Evolutionary conservation across 2,329 filamentous ascomycete species (phyloP).

Genomic region (Talaromyces sp.): DNA sequence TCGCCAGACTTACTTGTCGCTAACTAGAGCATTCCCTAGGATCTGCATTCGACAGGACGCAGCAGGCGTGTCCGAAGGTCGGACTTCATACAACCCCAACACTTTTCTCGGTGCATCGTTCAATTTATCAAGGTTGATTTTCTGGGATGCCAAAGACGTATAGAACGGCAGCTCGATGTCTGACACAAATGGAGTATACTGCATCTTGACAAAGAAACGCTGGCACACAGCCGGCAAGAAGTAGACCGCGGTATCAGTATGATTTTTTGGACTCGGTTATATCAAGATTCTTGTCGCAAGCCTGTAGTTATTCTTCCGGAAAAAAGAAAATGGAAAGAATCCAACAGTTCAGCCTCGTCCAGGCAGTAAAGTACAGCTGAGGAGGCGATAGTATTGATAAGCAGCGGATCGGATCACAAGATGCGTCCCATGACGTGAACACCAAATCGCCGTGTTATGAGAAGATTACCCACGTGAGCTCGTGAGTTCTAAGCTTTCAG

Average conservation of each 20-base stretch:
- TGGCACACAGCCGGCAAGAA: neutral
- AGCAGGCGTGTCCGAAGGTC: constrained; percentile 63
- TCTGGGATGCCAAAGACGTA: constrained; percentile 81
- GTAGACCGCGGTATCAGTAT: neutral
- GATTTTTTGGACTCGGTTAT: neutral
- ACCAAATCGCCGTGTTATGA: neutral
- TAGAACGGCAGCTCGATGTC: constrained; percentile 97
- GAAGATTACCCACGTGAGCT: neutral
- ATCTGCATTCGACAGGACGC: constrained; percentile 87
- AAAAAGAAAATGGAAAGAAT: neutral
- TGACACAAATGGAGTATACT: constrained; percentile 86
- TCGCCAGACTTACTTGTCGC: constrained; percentile 64
- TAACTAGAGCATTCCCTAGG: constrained; percentile 78
- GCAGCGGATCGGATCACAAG: neutral
- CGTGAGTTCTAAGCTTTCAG: neutral
- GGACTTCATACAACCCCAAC: constrained; percentile 84
- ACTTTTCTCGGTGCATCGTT: constrained; percentile 87
- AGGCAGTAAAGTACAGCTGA: neutral
- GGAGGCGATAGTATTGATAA: neutral
- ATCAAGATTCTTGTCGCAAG: neutral
- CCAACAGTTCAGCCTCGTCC: neutral
- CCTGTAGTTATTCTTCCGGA: neutral
- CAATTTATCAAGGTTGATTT: constrained; percentile 95
- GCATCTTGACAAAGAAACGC: constrained; percentile 39
- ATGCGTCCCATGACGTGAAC: neutral